Evolutionary conservation across 208 protist species (phyloP).

Genomic region (Crithidia thermophila): DNA sequence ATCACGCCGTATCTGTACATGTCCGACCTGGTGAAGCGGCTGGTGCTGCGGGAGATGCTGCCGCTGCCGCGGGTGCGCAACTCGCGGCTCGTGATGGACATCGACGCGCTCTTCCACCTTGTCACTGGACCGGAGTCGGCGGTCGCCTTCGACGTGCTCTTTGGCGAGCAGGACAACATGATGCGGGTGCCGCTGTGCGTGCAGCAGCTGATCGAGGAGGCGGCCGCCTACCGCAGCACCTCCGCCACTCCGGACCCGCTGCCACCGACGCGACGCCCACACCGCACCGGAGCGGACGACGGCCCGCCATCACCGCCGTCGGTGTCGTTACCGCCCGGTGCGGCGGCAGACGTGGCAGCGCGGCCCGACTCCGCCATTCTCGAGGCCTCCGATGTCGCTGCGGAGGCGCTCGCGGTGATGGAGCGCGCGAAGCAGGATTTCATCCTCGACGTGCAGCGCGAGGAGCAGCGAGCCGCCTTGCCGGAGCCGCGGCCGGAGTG

Average conservation of each 20-base stretch:
- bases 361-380: slow-evolving; percentile 19
- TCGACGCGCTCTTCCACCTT: slow-evolving; percentile 60
- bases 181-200: slow-evolving; percentile 74
- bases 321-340: too few species aligned
- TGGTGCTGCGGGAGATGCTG: slow-evolving; percentile 31
- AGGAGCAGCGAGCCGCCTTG: slow-evolving; percentile 44
- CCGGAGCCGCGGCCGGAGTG: slow-evolving; percentile 37
- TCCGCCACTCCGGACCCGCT: not conserved
- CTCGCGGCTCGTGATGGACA: slow-evolving; percentile 70
- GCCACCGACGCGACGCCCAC: not conserved
- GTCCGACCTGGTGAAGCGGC: slow-evolving; percentile 38
- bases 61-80: slow-evolving; percentile 31
- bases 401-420: slow-evolving; percentile 52
- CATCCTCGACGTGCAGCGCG: slow-evolving; percentile 65
- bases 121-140: slow-evolving; percentile 32
- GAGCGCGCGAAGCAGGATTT: slow-evolving; percentile 61
- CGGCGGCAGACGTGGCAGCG: not conserved
- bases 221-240: slow-evolving; percentile 25
- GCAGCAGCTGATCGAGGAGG: slow-evolving; percentile 47
- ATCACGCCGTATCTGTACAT: slow-evolving; percentile 42
- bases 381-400: slow-evolving; percentile 44
- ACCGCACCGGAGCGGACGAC: not conserved
- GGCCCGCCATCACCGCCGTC: not conserved
- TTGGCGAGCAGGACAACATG: slow-evolving; percentile 63
- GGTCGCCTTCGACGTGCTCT: slow-evolving; percentile 53